Evolutionary conservation across 805 yeast genomes (phyloP).

Genomic region (Priceomyces fermenticarens): DNA sequence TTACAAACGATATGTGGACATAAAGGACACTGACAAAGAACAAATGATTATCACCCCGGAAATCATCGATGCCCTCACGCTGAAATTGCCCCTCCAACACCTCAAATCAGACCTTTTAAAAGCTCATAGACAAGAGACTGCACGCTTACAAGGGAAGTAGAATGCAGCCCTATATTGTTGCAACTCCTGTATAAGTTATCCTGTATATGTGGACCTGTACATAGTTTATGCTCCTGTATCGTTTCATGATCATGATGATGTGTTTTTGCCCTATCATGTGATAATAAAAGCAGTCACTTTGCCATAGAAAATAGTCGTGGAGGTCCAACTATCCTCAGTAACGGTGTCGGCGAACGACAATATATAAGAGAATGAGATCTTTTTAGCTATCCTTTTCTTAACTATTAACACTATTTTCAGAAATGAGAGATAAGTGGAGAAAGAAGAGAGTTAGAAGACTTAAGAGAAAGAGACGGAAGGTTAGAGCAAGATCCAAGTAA

Average conservation of each 20-base stretch:
- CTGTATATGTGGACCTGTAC: too few species aligned
- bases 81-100: slow-evolving; percentile 43
- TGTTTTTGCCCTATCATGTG: too few species aligned
- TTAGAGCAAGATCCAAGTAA: slow-evolving; percentile 99
- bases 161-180: too few species aligned
- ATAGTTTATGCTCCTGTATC: too few species aligned
- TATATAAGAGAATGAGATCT: too few species aligned
- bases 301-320: too few species aligned
- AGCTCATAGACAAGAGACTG: slow-evolving; percentile 55
- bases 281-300: too few species aligned
- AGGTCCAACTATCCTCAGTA: too few species aligned
- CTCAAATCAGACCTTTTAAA: slow-evolving; percentile 42
- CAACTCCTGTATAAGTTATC: too few species aligned
- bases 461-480: slow-evolving; percentile 99
- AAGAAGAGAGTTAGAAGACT: slow-evolving; percentile 99
- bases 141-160: slow-evolving; percentile 15
- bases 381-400: too few species aligned
- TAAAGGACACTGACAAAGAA: slow-evolving; percentile 23
- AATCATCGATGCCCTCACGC: slow-evolving; percentile 44
- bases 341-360: too few species aligned
- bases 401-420: slow-evolving; percentile 4
- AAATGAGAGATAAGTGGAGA: slow-evolving; percentile 98
- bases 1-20: slow-evolving; percentile 12
- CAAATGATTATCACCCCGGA: slow-evolving; percentile 43
- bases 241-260: too few species aligned